Base-by-base conservation (phyloP, 164 flowering plant genomes). In the Vitis rotundifolia region DNA sequence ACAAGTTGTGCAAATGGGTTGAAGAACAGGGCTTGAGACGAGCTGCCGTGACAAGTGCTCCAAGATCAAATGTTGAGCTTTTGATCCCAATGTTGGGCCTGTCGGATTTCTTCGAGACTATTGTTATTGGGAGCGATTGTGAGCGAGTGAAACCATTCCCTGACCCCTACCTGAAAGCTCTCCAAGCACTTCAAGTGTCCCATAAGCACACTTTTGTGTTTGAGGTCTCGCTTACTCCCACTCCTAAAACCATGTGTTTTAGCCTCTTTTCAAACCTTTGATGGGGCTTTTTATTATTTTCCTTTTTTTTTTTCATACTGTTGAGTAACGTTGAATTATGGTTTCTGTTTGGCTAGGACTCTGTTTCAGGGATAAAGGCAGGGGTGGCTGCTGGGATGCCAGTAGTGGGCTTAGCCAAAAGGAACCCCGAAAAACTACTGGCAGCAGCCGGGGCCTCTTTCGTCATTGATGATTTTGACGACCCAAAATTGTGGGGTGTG, bases 311-410 rank as follows among this genome's bases (percentile, higher is more conserved):
- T 60, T 57, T 15, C 28, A 61, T 11, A 11, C 37, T 49, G 14
- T 28, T 37, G 8, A 57, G 60, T 16, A 15, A 4, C 18, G 6
- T 22, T 22, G 16, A n/a, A 11, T 64, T 31, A 54, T 18, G 18
- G 16, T 29, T 64, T 61, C 56, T 78, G 48, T 11, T 60, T 72
- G 68, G 7, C 26, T 9, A 90, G 94, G 97, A 92, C 73, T 92
- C 97, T 18, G 80, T 73, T 11, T 88, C 94, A 2, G 94, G 97
- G n/a, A 85, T 80, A 69, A 86, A 77, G 81, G 91, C 97, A 18
- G 97, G 94, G 49, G 89, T 90, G 37, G 93, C 88, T 29, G 94
- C 97, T 51, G 94, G 92, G 49, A 77, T 91, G 88, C 86, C 86
- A 9, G 94, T 90, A n/a, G 80, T 89, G 58, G 97, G 89, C 13